Evolutionary conservation across 768 basidiomycete genomes (phyloP).

Genomic region (Leccinum rimulosum): DNA sequence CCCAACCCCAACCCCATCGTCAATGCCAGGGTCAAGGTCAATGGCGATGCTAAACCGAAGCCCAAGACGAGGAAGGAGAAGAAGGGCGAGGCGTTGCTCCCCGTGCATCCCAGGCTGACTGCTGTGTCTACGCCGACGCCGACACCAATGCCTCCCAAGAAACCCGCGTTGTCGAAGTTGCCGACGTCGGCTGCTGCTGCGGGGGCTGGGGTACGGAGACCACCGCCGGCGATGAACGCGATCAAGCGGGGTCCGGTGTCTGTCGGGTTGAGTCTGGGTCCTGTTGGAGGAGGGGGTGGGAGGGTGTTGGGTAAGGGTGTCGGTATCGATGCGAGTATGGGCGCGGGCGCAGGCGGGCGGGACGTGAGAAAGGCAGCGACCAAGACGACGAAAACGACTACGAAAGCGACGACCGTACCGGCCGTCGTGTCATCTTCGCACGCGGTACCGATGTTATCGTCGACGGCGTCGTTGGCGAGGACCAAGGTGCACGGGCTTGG

Average conservation of each 20-base stretch:
- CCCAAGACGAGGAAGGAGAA: background rate
- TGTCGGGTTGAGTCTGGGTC: background rate
- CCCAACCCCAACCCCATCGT: background rate
- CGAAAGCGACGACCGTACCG: slow-evolving; percentile 65
- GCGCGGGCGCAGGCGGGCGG: slow-evolving; percentile 6
- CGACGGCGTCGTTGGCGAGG: slow-evolving; percentile 72
- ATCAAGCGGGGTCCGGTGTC: slow-evolving; percentile 13
- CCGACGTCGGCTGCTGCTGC: background rate
- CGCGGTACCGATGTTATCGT: slow-evolving; percentile 69
- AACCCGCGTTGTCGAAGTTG: slow-evolving; percentile 1
- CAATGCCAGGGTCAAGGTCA: background rate
- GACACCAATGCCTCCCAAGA: slow-evolving; percentile 4
- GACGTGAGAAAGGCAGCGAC: slow-evolving; percentile 12
- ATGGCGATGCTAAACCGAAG: background rate
- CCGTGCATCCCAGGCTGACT: background rate
- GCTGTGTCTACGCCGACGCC: background rate
- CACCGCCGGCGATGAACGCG: slow-evolving; percentile 4
- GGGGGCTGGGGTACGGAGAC: background rate
- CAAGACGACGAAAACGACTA: slow-evolving; percentile 50
- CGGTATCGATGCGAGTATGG: background rate
- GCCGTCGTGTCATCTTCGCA: slow-evolving; percentile 69
- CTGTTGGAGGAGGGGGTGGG: background rate
- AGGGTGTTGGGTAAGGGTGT: slow-evolving; percentile 12
- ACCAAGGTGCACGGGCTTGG: slow-evolving; percentile 28
- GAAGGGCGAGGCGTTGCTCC: slow-evolving; percentile 5